Evolutionary conservation across 768 basidiomycete species (phyloP).

Genomic region (Panaeolus cyanescens): DNA sequence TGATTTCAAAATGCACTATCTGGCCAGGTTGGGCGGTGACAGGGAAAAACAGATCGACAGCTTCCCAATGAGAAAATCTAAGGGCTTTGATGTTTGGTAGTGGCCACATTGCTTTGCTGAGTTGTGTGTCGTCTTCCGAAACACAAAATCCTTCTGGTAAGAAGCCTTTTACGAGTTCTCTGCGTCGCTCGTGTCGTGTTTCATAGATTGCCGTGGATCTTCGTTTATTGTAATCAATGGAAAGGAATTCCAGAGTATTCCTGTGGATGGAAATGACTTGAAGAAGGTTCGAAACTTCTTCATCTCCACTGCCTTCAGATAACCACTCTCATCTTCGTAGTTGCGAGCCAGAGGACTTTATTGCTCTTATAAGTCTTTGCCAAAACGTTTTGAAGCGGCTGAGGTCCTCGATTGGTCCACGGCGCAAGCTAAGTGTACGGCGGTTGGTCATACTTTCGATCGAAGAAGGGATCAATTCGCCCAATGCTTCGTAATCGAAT

Average conservation of each 20-base stretch:
- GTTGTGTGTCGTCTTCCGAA: too few relatives aligned
- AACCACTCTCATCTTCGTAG: not conserved
- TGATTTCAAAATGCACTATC: not conserved
- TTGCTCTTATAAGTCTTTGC: too few relatives aligned
- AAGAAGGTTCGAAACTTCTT: not conserved
- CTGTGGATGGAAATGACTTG: not conserved
- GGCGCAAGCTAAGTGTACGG: not conserved
- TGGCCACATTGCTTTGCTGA: not conserved
- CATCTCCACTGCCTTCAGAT: too few relatives aligned
- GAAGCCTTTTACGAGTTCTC: not conserved
- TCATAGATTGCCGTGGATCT: not conserved
- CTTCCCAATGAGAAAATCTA: not conserved
- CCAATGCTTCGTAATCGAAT: not conserved
- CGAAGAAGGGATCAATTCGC: not conserved
- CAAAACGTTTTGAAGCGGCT: too few relatives aligned
- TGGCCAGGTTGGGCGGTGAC: not conserved
- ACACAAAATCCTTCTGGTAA: too few relatives aligned
- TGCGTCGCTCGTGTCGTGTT: not conserved
- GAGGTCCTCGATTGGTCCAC: not conserved
- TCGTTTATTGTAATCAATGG: not conserved
- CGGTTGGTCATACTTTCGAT: not conserved
- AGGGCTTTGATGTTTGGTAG: not conserved
- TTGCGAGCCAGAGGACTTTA: too few relatives aligned
- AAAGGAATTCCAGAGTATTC: not conserved
- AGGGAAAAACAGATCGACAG: not conserved